phyloP scores from a whole-genome alignment of 768 basidiomycete species.

The Suillus subluteus region DNA sequence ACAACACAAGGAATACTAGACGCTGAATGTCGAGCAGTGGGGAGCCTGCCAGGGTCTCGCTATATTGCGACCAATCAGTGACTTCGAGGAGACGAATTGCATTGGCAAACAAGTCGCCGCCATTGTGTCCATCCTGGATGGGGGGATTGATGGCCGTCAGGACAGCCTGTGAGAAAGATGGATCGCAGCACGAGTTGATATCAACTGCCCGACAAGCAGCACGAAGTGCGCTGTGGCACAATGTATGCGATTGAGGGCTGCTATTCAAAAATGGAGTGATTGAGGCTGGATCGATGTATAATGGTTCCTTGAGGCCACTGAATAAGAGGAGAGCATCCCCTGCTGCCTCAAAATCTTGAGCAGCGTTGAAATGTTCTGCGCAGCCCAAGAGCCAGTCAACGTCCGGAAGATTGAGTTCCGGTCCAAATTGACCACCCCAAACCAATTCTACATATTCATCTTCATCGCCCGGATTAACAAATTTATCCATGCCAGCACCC shows the following conservation, averaged over 20 bases:
- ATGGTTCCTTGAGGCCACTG: neutral
- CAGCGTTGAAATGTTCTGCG: rapidly evolving
- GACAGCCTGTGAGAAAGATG: neutral
- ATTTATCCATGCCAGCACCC: neutral
- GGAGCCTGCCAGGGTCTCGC: neutral
- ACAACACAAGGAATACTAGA: neutral
- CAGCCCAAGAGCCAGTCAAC: neutral
- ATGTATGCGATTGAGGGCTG: neutral
- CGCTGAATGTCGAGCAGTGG: neutral
- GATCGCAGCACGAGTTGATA: no score
- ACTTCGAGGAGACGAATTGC: neutral
- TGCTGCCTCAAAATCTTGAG: neutral
- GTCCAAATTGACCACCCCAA: neutral
- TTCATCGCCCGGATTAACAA: neutral
- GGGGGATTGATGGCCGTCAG: neutral
- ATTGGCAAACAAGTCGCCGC: neutral
- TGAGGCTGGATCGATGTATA: neutral
- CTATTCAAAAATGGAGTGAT: neutral
- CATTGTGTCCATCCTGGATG: neutral
- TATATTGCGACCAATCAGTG: neutral
- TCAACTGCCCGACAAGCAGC: neutral
- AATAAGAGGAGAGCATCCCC: neutral
- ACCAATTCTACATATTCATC: neutral
- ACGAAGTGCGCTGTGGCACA: neutral
- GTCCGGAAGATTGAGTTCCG: neutral